Conservation (phyloP, 305 asterid genomes). For the Ilex paraguariensis region DNA sequence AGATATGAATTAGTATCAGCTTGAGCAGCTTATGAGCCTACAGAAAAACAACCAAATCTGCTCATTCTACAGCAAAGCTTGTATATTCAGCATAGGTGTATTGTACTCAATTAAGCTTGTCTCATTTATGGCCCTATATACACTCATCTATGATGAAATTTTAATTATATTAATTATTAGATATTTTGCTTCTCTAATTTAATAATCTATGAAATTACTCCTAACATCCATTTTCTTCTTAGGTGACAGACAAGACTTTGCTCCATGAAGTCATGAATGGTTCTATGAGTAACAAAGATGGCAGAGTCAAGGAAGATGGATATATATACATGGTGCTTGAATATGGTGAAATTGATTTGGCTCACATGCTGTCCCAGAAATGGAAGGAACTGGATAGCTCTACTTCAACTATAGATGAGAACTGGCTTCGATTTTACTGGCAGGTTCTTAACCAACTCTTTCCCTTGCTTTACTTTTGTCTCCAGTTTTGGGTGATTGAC, state of each 20-base stretch:
- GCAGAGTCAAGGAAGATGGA: slow-evolving; percentile 80
- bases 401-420: slow-evolving; percentile 63
- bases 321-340: slow-evolving; percentile 93
- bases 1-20: too few relatives aligned
- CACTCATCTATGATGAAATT: too few relatives aligned
- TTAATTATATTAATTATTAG: background rate
- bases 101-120: too few relatives aligned
- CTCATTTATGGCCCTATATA: too few relatives aligned
- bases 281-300: slow-evolving; percentile 67
- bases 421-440: slow-evolving; percentile 99
- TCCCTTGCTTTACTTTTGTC: slow-evolving; percentile 8
- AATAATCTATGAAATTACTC: slow-evolving; percentile 2
- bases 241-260: slow-evolving; percentile 90
- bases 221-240: slow-evolving; percentile 24
- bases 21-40: too few relatives aligned
- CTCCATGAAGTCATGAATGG: slow-evolving; percentile 83
- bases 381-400: slow-evolving; percentile 81
- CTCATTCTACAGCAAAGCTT: too few relatives aligned
- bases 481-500: slow-evolving; percentile 8
- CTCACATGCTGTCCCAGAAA: slow-evolving; percentile 94
- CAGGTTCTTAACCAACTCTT: slow-evolving; percentile 44
- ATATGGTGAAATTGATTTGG: slow-evolving; percentile 97
- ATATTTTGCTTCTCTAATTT: background rate
- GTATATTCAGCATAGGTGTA: too few relatives aligned
- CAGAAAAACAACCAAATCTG: too few relatives aligned